Base-by-base conservation (phyloP, 352 stramenopile genomes). In the Pythium phragmiticola region DNA sequence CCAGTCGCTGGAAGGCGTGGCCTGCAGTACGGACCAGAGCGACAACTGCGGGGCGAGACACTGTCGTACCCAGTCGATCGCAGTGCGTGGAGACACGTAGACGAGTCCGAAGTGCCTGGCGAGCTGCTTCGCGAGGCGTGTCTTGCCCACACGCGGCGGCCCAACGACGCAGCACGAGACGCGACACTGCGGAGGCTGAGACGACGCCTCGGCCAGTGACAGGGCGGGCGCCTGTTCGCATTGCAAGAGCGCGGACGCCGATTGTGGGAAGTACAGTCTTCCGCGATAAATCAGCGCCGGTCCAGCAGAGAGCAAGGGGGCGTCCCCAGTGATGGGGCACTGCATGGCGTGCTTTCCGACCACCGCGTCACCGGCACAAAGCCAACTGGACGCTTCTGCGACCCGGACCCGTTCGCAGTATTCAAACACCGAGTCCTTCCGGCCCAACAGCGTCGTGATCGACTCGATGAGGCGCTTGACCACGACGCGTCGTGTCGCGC, bases 201-300 rank as follows among this genome's bases (percentile, higher is more conserved):
- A 58, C 2, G 39, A 2, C 5, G 26, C 6, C 2, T 61, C 39
- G 3, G 37, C 26, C 3, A 69, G 46, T 28, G 26, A 41, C 8
- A 21, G 12, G 6, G 69, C 70, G 7, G 75, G 73, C 13, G 61
- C 56, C 0, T 42, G 23, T 37, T 63, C 42, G 34, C 74, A 78
- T 16, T 63, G 41, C 19, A 57, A 28, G 5, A 63, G 41, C 0
- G 64, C 66, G 12, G 77, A 58, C 8, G 21, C 34, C 7, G 65
- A 77, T 41, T 48, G 21, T 33, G 77, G 75, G 41, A 92, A 92
- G 58, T 92, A 92, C 37, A 89, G 49, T 4, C 85, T 75, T 4
- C 70, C 60, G n/a, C 78, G 76, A 50, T 87, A 76, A 7, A 78
- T 41, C 3, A 90, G 68, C 19, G 68, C 65, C 5, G 48, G 52